These are phyloP conservation scores for Colletotrichum trifolii DNA, from an alignment of 2,329 filamentous ascomycete genomes.

Conservation along the genomic window DNA sequence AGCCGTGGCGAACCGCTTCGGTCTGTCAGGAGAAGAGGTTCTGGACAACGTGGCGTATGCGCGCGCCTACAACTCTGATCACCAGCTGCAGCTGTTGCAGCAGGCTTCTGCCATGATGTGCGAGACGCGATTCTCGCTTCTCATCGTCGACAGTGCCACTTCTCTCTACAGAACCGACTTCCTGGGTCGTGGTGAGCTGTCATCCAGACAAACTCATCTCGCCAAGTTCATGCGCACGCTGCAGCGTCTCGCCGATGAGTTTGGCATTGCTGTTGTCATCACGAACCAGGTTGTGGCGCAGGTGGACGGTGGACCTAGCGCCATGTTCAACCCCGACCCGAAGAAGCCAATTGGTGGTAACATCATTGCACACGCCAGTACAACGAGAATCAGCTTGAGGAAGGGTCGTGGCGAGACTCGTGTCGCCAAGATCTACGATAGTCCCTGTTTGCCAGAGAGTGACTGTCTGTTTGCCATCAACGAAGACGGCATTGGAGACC, in stretches of 20 bases:
- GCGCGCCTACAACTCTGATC: constrained; percentile 97
- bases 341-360: constrained; percentile 99
- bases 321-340: constrained; percentile 99
- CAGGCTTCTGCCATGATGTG: constrained; percentile 99
- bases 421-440: constrained; percentile 99
- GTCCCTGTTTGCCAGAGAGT: constrained; percentile 94
- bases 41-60: constrained; percentile 99
- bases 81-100: constrained; percentile 93
- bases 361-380: constrained; percentile 98
- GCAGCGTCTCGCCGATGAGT: constrained; percentile 82
- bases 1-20: constrained; percentile 92
- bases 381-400: constrained; percentile 92
- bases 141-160: constrained; percentile 96
- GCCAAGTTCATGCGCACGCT: constrained; percentile 90
- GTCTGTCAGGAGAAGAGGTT: constrained; percentile 95
- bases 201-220: constrained; percentile 88
- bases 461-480: constrained; percentile 97
- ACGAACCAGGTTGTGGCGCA: constrained; percentile 99
- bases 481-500: constrained; percentile 96
- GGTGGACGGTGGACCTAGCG: constrained; percentile 93
- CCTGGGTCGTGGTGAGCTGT: constrained; percentile 93
- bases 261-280: constrained; percentile 97
- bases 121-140: constrained; percentile 94
- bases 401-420: constrained; percentile 95
- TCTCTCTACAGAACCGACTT: constrained; percentile 97